Conservation (phyloP, 768 basidiomycete species). For the Lactifluus echinatus region DNA sequence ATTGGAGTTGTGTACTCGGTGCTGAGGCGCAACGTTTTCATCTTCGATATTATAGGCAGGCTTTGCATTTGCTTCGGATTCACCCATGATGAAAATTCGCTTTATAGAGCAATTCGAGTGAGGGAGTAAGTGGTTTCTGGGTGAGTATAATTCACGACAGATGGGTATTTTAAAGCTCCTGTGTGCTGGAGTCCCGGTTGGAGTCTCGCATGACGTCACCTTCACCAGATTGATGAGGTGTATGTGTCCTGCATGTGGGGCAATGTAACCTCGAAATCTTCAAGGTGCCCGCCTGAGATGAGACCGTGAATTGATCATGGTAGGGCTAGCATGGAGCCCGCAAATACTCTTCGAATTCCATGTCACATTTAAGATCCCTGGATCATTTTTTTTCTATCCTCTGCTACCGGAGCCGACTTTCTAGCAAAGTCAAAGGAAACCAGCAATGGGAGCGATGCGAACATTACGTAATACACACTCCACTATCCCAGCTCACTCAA, state of each 20-base stretch:
- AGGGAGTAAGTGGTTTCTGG: not conserved
- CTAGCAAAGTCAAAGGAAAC: no score
- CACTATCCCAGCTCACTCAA: no score
- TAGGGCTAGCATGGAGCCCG: no score
- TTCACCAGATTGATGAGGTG: not conserved
- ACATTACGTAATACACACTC: no score
- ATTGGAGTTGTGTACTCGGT: slow-evolving; percentile 40
- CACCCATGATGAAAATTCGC: not conserved
- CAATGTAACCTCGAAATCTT: no score
- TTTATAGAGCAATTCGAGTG: not conserved
- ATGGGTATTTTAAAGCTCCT: not conserved
- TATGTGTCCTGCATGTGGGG: not conserved
- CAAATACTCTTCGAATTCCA: not conserved
- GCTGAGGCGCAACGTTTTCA: slow-evolving; percentile 25
- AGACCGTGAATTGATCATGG: no score
- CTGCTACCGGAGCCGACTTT: no score
- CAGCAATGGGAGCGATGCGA: no score
- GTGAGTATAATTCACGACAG: no score
- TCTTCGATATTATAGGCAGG: not conserved
- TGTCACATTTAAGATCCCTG: no score
- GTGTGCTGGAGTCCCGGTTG: not conserved
- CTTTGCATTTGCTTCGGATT: not conserved
- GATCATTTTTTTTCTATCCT: no score
- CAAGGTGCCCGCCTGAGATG: no score
- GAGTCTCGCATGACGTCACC: not conserved